A percentile compares a stretch with the other conserved stretches of the same genome.
These are phyloP conservation scores for Populus trichocarpa DNA, from an alignment of 441 rosid genomes.

Conservation along the genomic window DNA sequence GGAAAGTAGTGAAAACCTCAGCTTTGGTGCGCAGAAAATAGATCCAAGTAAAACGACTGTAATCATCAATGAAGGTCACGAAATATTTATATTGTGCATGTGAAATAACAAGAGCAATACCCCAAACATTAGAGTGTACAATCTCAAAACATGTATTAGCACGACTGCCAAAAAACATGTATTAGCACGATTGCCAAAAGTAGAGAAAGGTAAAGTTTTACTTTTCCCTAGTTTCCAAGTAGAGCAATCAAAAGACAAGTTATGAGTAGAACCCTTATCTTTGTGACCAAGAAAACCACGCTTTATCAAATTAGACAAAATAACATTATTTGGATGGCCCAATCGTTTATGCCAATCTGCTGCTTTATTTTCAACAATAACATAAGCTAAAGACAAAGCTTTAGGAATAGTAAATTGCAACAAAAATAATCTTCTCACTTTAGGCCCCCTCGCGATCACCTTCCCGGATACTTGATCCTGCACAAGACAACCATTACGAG, in stretches of 20 bases:
- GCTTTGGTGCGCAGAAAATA: too few relatives aligned
- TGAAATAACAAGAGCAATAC: not conserved
- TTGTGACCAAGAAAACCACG: not conserved
- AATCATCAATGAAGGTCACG: not conserved
- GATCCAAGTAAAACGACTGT: too few relatives aligned
- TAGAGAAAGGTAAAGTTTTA: not conserved
- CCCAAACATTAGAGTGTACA: too few relatives aligned
- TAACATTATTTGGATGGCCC: not conserved
- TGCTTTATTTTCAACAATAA: not conserved
- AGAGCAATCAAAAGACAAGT: not conserved
- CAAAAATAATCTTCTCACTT: not conserved
- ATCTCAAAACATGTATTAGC: not conserved
- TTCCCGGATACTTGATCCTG: not conserved
- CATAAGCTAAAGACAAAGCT: not conserved
- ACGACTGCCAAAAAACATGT: not conserved
- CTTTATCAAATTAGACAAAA: not conserved
- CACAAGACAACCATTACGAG: not conserved
- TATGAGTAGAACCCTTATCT: not conserved
- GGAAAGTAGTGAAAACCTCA: not conserved
- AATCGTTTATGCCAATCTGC: not conserved
- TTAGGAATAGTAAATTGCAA: not conserved
- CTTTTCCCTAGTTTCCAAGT: slow-evolving; percentile 8
- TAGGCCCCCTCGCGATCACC: not conserved
- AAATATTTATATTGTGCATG: not conserved
- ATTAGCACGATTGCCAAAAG: not conserved